phyloP scores from a whole-genome alignment of 768 basidiomycete species.

The Collybiopsis confluens region DNA sequence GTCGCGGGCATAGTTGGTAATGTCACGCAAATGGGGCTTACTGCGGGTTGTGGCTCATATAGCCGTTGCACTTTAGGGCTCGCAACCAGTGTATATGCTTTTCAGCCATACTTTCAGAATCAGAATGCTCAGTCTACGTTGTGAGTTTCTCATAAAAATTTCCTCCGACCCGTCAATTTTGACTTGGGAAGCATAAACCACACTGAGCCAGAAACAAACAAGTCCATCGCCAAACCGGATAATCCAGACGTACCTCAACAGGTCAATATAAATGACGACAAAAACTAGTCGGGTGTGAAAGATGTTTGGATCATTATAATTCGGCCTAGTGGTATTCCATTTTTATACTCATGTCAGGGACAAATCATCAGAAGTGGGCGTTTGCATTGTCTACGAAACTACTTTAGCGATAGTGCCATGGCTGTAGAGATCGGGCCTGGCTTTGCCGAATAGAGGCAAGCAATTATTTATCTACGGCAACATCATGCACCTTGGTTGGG shows the following conservation, averaged over 20 bases:
- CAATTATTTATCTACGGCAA: conserved; percentile 4
- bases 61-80: not conserved
- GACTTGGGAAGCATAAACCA: not conserved
- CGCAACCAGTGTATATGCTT: not conserved
- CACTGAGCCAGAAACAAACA: not conserved
- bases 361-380: too few species aligned
- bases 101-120: not conserved
- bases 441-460: too few species aligned
- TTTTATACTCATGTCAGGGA: too few species aligned
- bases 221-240: not conserved
- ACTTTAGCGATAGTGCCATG: too few species aligned
- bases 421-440: too few species aligned
- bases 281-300: not conserved
- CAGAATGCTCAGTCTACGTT: not conserved
- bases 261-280: not conserved
- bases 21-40: not conserved
- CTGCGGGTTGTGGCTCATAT: not conserved
- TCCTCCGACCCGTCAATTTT: not conserved
- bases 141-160: not conserved
- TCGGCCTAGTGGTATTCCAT: too few species aligned
- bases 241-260: not conserved
- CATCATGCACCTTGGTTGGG: not conserved
- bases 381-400: too few species aligned
- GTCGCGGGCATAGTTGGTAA: conserved; percentile 4
- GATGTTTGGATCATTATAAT: too few species aligned